Evolutionary conservation across 2,329 filamentous ascomycete genomes (phyloP).

Genomic region (Elsinoe perseae): DNA sequence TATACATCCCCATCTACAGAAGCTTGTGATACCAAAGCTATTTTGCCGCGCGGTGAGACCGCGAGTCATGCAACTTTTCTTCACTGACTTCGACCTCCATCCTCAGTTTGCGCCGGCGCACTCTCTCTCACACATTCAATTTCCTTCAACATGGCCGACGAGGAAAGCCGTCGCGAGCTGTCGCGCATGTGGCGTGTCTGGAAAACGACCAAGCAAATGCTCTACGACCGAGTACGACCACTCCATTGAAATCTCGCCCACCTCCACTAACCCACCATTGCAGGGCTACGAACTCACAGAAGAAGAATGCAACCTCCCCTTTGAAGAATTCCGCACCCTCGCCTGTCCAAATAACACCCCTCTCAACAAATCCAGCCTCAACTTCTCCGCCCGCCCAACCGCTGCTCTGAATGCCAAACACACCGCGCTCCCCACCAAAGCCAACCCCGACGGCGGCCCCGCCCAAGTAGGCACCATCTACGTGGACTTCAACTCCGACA

Average conservation of each 20-base stretch:
- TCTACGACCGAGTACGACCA: conserved; percentile 65
- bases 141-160: conserved; percentile 22
- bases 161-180: conserved; percentile 26
- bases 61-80: conserved; percentile 18
- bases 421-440: conserved; percentile 60
- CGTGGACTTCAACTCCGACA: conserved; percentile 81
- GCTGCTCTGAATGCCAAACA: conserved; percentile 78
- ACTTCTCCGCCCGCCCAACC: conserved; percentile 79
- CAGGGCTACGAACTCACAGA: conserved; percentile 91
- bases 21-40: neutral
- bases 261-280: neutral
- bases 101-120: conserved; percentile 15
- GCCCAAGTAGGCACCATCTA: conserved; percentile 76
- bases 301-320: conserved; percentile 76
- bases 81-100: conserved; percentile 24
- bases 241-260: conserved; percentile 19
- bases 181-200: conserved; percentile 86
- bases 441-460: conserved; percentile 54
- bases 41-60: conserved; percentile 26
- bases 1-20: too few species aligned
- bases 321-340: conserved; percentile 68
- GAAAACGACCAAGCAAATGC: conserved; percentile 92
- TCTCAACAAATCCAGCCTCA: conserved; percentile 69
- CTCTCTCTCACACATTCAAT: conserved; percentile 8
- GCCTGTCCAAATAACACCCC: conserved; percentile 60